Evolutionary conservation across 345 rosid genomes (phyloP).

Genomic region (Eucalyptus curtisii): DNA sequence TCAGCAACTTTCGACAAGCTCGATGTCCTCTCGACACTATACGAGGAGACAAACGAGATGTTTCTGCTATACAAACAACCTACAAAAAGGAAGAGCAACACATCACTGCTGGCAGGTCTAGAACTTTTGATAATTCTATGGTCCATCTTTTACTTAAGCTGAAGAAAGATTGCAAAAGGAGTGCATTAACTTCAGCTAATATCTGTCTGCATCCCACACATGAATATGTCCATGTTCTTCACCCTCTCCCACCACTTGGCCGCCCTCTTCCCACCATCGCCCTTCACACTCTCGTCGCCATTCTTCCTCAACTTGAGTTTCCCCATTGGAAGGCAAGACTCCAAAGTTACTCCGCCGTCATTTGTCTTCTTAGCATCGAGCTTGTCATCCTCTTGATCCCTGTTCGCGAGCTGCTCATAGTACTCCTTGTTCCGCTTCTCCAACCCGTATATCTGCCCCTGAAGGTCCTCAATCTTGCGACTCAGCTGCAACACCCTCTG

Average conservation of each 20-base stretch:
- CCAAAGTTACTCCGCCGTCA: not conserved
- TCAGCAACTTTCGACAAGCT: not conserved
- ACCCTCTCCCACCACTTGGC: slow-evolving; percentile 24
- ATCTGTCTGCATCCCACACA: not conserved
- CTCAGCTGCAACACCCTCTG: slow-evolving; percentile 34
- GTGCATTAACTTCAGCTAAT: not conserved
- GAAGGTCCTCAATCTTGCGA: slow-evolving; percentile 30
- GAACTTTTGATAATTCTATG: no score
- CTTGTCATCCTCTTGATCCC: not conserved
- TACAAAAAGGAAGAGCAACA: not conserved
- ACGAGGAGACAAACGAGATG: not conserved
- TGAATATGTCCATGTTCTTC: slow-evolving; percentile 17
- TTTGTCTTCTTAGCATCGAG: not conserved
- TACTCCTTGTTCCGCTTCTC: slow-evolving; percentile 45
- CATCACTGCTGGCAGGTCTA: not conserved
- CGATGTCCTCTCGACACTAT: not conserved
- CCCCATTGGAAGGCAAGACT: not conserved
- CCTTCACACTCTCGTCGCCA: not conserved
- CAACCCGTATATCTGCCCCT: slow-evolving; percentile 27
- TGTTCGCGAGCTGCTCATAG: slow-evolving; percentile 2
- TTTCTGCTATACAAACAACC: not conserved
- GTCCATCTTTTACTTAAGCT: not conserved
- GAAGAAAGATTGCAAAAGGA: not conserved
- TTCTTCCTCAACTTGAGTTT: not conserved
- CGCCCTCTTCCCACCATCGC: not conserved